Evolutionary conservation across 2,329 filamentous ascomycete genomes (phyloP).

Genomic region (Aspergillus nomiae): DNA sequence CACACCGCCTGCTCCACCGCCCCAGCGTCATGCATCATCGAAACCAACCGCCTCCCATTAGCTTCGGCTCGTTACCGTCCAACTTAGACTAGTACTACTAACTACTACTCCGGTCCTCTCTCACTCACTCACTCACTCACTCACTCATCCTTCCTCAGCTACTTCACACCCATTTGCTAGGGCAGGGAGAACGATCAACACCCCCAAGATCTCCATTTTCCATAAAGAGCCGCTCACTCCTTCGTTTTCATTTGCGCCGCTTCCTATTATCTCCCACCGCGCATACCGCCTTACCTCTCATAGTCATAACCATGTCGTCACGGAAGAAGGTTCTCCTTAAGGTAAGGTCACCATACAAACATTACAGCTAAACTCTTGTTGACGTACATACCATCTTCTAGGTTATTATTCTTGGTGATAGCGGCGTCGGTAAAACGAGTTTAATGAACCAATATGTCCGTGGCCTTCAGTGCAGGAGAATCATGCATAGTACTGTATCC

Average conservation of each 20-base stretch:
- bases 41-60: conserved; percentile 22
- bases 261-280: neutral
- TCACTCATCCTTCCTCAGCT: neutral
- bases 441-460: conserved; percentile 99
- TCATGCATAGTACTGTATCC: conserved; percentile 3
- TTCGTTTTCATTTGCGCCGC: neutral
- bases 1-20: conserved; percentile 37
- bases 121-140: neutral
- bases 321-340: conserved; percentile 90
- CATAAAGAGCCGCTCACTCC: neutral
- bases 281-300: conserved; percentile 6
- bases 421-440: conserved; percentile 98
- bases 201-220: neutral
- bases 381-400: conserved; percentile 43
- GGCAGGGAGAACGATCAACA: neutral
- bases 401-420: conserved; percentile 99
- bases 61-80: neutral
- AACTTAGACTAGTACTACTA: neutral
- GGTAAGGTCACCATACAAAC: conserved; percentile 53
- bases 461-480: conserved; percentile 15
- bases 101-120: neutral
- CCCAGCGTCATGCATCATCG: conserved; percentile 34
- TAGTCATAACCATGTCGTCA: conserved; percentile 62
- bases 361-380: neutral
- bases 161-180: neutral